phyloP scores from a whole-genome alignment of 768 basidiomycete species.

The Serendipita indica region DNA sequence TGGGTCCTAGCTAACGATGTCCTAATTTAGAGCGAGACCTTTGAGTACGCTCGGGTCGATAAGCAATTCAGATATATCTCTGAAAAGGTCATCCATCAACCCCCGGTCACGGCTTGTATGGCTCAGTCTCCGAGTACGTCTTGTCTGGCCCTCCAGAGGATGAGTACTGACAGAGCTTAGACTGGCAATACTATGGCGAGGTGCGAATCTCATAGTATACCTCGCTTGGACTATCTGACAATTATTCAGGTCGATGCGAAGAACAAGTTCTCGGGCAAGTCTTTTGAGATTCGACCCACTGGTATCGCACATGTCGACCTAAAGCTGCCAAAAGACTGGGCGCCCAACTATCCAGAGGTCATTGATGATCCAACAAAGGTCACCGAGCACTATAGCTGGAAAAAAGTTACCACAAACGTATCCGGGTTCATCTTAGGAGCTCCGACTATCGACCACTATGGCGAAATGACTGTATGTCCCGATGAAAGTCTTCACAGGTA shows the following conservation, averaged over 20 bases:
- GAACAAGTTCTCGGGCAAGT: constrained; percentile 92
- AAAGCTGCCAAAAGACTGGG: constrained; percentile 52
- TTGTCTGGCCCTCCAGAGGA: background rate
- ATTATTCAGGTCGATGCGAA: constrained; percentile 72
- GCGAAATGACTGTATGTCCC: constrained; percentile 73
- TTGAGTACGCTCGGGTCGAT: constrained; percentile 80
- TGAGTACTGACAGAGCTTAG: too few species aligned
- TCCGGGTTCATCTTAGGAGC: constrained; percentile 88
- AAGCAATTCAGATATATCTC: constrained; percentile 85
- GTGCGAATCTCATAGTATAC: constrained; percentile 23
- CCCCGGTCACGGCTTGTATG: constrained; percentile 92
- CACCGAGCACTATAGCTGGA: constrained; percentile 88
- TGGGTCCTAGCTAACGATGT: background rate
- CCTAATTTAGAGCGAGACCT: constrained; percentile 61
- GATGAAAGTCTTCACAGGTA: constrained; percentile 5
- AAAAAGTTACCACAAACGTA: constrained; percentile 81
- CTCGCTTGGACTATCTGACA: background rate
- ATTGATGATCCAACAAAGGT: constrained; percentile 30
- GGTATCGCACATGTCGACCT: constrained; percentile 86
- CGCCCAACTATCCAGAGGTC: constrained; percentile 44
- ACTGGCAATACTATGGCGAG: constrained; percentile 86
- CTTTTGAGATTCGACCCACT: constrained; percentile 90
- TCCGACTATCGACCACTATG: constrained; percentile 83
- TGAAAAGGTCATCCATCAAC: constrained; percentile 96
- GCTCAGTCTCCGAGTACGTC: constrained; percentile 51